Base-by-base conservation (phyloP, 805 yeast genomes). In the Yarrowia sp. region DNA sequence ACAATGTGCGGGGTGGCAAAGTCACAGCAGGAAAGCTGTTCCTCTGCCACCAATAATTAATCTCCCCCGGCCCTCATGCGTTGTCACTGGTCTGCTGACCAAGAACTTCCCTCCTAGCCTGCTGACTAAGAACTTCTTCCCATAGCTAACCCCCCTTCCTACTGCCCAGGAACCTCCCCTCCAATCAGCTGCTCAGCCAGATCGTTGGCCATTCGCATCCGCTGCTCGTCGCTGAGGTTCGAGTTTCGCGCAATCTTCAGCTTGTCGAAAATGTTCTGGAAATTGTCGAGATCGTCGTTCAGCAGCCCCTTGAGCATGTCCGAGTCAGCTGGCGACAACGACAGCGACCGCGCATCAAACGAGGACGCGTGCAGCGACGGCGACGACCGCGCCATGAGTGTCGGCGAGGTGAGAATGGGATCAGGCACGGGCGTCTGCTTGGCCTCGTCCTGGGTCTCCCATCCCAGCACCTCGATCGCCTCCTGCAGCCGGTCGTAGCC, bases 141-240 rank as follows among this genome's bases (percentile, higher is more conserved):
- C 19, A 1, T 19, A 19, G 19, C 19, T 1, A 1, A 19, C 19
- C 19, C 14, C 19, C n/a, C 9, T 3, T 0, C 5, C 12, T 15
- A 56, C 14, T 56, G 26, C 1, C 52, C 43, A 42, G 43, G 32
- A 22, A 53, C 56, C 58, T 52, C 38, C 10, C 70, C 52, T 8
- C 70, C 70, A 53, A 77, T 66, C 9, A 78, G 72, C 67, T 77
- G 76, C 15, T 68, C 75, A 1, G 80, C 80, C 14, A 79, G 69
- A 15, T 74, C 71, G 38, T 77, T 77, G 3, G 79, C 79, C 50
- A 78, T 72, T 38, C 73, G 72, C 61, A 46, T 69, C 40, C 79
- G 74, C 68, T 79, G 78, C 19, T 76, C 78, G 7, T 73, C 68
- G 5, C 74, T 64, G 72, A 76, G 71, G 7, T 72, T 66, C 11